Percentiles rank a stretch among this genome's conserved stretches.
Evolutionary conservation across 1,284 basidiomycete species (phyloP).

Genomic region (Leccinum huronense): DNA sequence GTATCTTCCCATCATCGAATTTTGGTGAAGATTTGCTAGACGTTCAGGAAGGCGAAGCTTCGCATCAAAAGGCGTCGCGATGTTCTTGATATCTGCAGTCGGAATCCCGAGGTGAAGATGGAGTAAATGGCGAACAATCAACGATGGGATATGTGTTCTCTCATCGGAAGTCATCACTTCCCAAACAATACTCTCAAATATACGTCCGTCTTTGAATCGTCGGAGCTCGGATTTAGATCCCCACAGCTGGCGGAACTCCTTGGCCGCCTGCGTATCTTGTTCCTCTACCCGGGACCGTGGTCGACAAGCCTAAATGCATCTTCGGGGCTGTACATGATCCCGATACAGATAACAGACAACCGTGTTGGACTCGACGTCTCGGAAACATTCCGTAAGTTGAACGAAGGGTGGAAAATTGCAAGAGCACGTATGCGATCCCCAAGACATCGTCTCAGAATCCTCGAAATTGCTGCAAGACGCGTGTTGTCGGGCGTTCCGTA

Average conservation of each 20-base stretch:
- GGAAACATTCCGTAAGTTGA: conserved; percentile 46
- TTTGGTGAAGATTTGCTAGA: conserved; percentile 50
- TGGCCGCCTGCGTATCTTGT: conserved; percentile 47
- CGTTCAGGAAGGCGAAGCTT: conserved; percentile 66
- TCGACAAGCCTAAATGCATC: conserved; percentile 84
- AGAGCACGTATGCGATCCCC: conserved; percentile 65
- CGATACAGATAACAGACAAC: conserved; percentile 57
- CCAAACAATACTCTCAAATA: conserved; percentile 95
- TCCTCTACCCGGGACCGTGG: conserved; percentile 78
- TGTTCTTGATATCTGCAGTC: conserved; percentile 50
- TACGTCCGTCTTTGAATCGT: conserved; percentile 96
- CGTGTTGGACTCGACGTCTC: conserved; percentile 48
- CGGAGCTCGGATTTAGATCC: conserved; percentile 89
- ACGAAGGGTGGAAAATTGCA: conserved; percentile 54
- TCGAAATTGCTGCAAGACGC: conserved; percentile 53
- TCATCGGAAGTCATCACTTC: conserved; percentile 73
- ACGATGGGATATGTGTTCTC: conserved; percentile 73
- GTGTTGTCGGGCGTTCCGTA: conserved; percentile 58
- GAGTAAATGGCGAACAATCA: conserved; percentile 76
- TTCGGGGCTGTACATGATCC: conserved; percentile 69
- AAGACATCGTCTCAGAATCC: conserved; percentile 64
- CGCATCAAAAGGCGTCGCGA: conserved; percentile 65
- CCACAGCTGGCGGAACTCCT: conserved; percentile 85
- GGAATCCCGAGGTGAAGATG: conserved; percentile 70
- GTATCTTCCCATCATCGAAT: conserved; percentile 60